Evolutionary conservation across 352 stramenopile species (phyloP).

Genomic region (Globisporangium rhizosaccharum): DNA sequence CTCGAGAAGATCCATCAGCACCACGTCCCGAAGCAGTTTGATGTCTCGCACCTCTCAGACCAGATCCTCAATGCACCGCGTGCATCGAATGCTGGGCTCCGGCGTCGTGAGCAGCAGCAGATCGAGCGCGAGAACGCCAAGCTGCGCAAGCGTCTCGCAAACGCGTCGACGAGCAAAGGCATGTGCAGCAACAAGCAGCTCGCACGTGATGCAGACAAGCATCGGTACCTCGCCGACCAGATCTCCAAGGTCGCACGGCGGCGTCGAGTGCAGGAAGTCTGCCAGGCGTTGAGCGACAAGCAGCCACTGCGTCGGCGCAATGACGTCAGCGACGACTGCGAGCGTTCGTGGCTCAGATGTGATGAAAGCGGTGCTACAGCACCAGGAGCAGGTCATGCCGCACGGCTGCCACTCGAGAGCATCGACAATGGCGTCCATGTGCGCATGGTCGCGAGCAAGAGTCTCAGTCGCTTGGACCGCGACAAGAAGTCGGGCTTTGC

Average conservation of each 20-base stretch:
- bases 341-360: neutral
- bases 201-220: slow-evolving; percentile 31
- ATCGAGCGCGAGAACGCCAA: slow-evolving; percentile 48
- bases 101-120: slow-evolving; percentile 32
- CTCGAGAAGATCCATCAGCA: slow-evolving; percentile 51
- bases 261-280: slow-evolving; percentile 35
- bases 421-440: neutral
- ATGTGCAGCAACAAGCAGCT: slow-evolving; percentile 42
- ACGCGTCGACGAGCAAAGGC: slow-evolving; percentile 22
- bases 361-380: neutral
- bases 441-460: slow-evolving; percentile 6
- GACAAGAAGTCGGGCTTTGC: slow-evolving; percentile 2
- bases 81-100: slow-evolving; percentile 24
- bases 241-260: slow-evolving; percentile 48
- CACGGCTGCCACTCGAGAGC: neutral
- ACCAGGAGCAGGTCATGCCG: neutral
- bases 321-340: neutral
- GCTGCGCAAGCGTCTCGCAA: slow-evolving; percentile 31
- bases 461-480: slow-evolving; percentile 5
- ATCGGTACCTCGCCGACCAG: slow-evolving; percentile 47
- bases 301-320: neutral
- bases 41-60: slow-evolving; percentile 49
- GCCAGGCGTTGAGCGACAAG: slow-evolving; percentile 7
- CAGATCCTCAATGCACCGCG: slow-evolving; percentile 33
- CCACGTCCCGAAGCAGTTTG: slow-evolving; percentile 50